Evolutionary conservation across 768 basidiomycete species (phyloP), one percentile per base, ranked within the genome.

Genomic region (Lyophyllum atratum): DNA sequence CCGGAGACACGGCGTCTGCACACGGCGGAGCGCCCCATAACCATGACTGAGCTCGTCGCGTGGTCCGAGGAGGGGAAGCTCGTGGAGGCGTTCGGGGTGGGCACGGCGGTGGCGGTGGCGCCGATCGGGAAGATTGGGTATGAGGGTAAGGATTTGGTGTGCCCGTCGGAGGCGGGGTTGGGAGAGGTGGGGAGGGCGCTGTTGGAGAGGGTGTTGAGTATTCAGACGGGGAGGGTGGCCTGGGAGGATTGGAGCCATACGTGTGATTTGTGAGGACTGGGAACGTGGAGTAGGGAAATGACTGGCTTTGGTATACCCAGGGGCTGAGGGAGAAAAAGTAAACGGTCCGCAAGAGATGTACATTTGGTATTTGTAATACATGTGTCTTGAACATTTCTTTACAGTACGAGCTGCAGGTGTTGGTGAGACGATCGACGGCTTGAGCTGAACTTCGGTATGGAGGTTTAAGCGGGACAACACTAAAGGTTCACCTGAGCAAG

Each of bases 61-160:
- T 82, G 64, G 66, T 72, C 78, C 7, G 68, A 76, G 26, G 71
- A 82, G 19, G 89, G 86, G 15, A 76, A 71, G 9, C 72, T 95
- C 11, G 67, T 85, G 17, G 95, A 96, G 72, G 78, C 85, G 5
- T 91, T 97, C 62, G 85, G 86, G 12, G 82, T 89, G 4, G 94
- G 94, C 10, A 90, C 87, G 0, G 92, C 90, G 1, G 89, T 84
- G 14, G 78, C 90, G 46, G 82, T 93, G 37, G 85, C 80, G 0
- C 80, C 85, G 10, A 76, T 89, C 2, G 79, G 82, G 22, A 78
- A 77, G 39, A 87, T 93, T 65, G 79, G 82, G 14, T 83, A 78
- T 52, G 65, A 73, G 52, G 74, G 73, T 0, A 63, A 66, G 44
- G 82, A 83, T 33, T 64, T 87, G 29, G 59, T 72, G 4, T 67